Base-by-base conservation (phyloP, 2,329 filamentous ascomycete species). In the Dactylellina sp. region DNA sequence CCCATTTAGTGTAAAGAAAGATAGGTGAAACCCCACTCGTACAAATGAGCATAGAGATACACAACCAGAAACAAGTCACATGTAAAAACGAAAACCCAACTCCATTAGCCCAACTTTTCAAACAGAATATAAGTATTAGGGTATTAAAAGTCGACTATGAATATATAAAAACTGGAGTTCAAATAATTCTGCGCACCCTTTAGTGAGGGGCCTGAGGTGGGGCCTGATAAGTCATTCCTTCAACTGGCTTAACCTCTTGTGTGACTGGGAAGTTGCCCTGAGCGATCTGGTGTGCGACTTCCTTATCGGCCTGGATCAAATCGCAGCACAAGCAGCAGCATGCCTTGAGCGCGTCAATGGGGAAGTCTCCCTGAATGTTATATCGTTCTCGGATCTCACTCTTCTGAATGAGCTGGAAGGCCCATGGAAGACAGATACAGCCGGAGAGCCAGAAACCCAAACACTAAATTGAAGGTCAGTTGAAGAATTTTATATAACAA, bases 271-370 rank as follows among this genome's bases (percentile, higher is more conserved):
- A 47, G 32, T 72, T 65, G 9, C 68, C 68, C 32, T 72, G 68
- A 4, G 68, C 37, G 18, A 75, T 66, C 50, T 68, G 61, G 37
- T 68, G 71, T n/a, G 71, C 61, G 37, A 68, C 71, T 40, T 75
- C 71, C 57, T 75, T 75, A 20, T 88, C 86, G 66, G 87, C 83
- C 81, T 89, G 87, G 75, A 87, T 82, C 71, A 88, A 79, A 7
- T 83, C 82, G 77, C 87, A 88, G 82, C 85, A 87, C 37, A 81
- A 44, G 79, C 86, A 88, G 81, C 84, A 88, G 79, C 81, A 87
- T 6, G 83, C 80, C 20, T 81, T 79, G 76, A 84, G 84, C 80
- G 83, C 88, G 78, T 89, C 86, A 32, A 80, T 79, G 65, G 79
- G 79, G 47, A 81, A 82, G 55, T 80, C 82, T 44, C 86, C 86